A percentile compares a stretch with the other conserved stretches of the same genome.
These are phyloP conservation scores for Aegle marmelos DNA, from an alignment of 345 rosid species.

Conservation along the genomic window DNA sequence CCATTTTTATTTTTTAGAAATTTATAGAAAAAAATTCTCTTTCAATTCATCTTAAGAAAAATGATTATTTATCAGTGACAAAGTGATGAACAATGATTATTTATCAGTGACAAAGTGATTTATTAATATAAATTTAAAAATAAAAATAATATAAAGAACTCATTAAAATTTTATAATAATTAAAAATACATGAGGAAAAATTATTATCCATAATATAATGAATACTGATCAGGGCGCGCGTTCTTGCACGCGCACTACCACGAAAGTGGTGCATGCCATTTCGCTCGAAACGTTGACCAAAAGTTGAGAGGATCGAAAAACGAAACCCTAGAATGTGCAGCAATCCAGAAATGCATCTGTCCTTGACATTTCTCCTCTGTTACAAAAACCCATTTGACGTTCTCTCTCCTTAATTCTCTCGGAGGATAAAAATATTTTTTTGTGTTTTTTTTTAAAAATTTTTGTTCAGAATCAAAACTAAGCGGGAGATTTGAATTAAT, in stretches of 20 bases:
- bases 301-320: not conserved
- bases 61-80: too few species aligned
- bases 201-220: too few species aligned
- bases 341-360: not conserved
- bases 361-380: not conserved
- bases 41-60: too few species aligned
- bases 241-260: not conserved
- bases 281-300: not conserved
- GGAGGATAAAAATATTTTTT: not conserved
- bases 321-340: conserved; percentile 2
- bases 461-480: not conserved
- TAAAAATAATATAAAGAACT: too few species aligned
- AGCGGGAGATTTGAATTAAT: not conserved
- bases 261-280: not conserved
- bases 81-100: too few species aligned
- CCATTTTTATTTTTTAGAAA: too few species aligned
- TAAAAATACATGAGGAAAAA: too few species aligned
- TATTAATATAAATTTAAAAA: too few species aligned
- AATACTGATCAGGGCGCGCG: not conserved
- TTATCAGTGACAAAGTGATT: too few species aligned
- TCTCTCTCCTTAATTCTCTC: not conserved
- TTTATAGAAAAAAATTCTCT: too few species aligned
- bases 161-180: too few species aligned
- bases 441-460: not conserved
- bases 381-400: not conserved